Evolutionary conservation across 2,329 filamentous ascomycete genomes (phyloP), one percentile per base, ranked within the genome.

Genomic region (Grosmannia serpens): DNA sequence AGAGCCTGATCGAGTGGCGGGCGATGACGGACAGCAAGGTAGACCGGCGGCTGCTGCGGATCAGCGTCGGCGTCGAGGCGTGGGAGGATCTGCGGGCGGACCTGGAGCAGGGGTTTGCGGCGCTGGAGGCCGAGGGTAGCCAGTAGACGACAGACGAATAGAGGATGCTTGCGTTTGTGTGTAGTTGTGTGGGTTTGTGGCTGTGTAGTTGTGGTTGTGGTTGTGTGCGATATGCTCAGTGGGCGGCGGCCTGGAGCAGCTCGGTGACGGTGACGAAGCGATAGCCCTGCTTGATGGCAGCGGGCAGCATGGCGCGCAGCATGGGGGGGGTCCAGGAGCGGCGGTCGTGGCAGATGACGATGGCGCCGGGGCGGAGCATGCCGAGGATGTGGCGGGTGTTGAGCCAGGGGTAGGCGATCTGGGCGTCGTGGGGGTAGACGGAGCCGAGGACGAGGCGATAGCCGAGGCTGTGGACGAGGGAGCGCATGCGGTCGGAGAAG

Each of bases 1-100:
- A 97, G 80, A 94, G 89, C 67, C 73, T 97, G 75, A 91, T 99
- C 65, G 94, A 99, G 79, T 99, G 94, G 94, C 80, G 94, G 60
- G 83, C 87, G 53, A 94, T 99, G 89, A 86, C 85, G 60, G 94
- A 99, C 75, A 66, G 72, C 3, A 77, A 70, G 1, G 85, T 95
- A 46, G 89, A 95, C 68, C 81, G 77, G 67, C 77, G 82, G 59
- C 70, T 97, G 69, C 67, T 96, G 71, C 76, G 94, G 56, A 74
- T 99, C 33, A 96, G 91, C 70, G 74, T 96, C 38, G 94, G 94
- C 0, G 80, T 96, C 35, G 94, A 99, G 76, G 83, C 81, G 53
- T 87, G 88, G 77, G 87, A 94, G 70, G 94, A 97, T 73, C 69
- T 99, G 68, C 84, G 80, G 70, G 79, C 79, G 44, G 92, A 97